These are phyloP conservation scores for Tuber microsphaerosporum DNA, from an alignment of 495 filamentous ascomycete genomes.

Conservation along the genomic window DNA sequence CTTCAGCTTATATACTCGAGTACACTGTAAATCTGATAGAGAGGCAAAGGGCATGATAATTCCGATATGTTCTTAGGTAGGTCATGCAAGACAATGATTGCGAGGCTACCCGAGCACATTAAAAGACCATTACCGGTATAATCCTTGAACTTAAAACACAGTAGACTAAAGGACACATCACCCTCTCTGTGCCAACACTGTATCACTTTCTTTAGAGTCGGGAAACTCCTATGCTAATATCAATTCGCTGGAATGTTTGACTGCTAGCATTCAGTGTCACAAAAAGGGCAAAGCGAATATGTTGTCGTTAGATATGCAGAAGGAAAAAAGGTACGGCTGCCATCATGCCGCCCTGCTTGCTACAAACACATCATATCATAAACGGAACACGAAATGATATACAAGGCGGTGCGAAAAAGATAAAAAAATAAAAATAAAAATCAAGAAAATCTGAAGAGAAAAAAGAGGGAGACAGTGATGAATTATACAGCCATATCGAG, in stretches of 20 bases:
- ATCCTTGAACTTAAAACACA: neutral
- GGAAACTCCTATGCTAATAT: neutral
- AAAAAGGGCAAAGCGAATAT: neutral
- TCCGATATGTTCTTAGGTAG: neutral
- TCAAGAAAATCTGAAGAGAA: neutral
- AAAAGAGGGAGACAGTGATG: conserved; percentile 14
- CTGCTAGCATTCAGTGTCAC: neutral
- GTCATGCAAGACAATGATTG: neutral
- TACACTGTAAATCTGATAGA: neutral
- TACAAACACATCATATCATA: neutral
- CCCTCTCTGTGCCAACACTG: neutral
- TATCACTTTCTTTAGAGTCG: neutral
- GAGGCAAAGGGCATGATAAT: neutral
- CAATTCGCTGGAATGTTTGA: neutral
- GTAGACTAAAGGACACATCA: conserved; percentile 37
- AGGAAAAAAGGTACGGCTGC: conserved; percentile 2
- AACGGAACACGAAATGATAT: neutral
- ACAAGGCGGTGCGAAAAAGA: neutral
- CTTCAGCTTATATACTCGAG: neutral
- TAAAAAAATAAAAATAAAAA: conserved; percentile 7
- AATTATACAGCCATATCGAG: conserved; percentile 25
- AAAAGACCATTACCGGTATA: neutral
- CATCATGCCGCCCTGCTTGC: neutral
- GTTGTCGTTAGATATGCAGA: neutral
- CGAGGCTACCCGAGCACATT: neutral